Evolutionary conservation across 75 land plant species (phyloP), one percentile per base, ranked within the genome.

Genomic region (Selaginella moellendorffii): DNA sequence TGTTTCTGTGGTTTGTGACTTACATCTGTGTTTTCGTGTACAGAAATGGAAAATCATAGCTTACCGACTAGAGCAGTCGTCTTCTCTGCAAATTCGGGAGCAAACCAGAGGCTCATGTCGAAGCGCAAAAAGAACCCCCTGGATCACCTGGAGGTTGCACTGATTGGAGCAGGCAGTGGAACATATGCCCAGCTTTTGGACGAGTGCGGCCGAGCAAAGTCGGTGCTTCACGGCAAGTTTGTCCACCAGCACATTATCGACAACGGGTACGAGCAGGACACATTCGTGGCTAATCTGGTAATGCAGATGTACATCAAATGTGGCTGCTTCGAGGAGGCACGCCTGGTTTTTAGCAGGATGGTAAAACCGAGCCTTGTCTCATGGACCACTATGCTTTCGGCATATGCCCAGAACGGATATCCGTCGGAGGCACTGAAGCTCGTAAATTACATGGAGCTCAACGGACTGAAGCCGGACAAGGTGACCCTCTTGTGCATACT

Each of bases 371-470:
- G 74, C 56, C 52, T 62, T 61, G 63, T 74, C 0, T 26, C 69
- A 14, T 77, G 80, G 80, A 66, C 74, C 0, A 69, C 74, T 53
- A 82, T 76, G 77, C 76, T 82, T 28, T 29, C 71, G 1, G 80
- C 76, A 19, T 79, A 73, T 66, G 54, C 76, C 0, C 70, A 67
- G 12, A 64, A 64, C 30, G 52, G 62, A 21, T 66, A 36, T 31
- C 54, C 70, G 28, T 21, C 5, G 0, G 54, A 61, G 9, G 81
- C 84, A 10, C 65, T 71, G 79, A 28, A 1, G 0, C 14, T 52
- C 69, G 73, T 82, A 24, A 19, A 22, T 24, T 64, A 66, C 1
- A 81, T 81, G 83, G 0, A 63, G 52, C 53, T 1, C 5, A 54
- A 24, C 1, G 80, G 72, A 20, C 28, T 54, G 0, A 14, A 36